Conservation (phyloP, 768 basidiomycete genomes). For the Kwoniella heveanensis region DNA sequence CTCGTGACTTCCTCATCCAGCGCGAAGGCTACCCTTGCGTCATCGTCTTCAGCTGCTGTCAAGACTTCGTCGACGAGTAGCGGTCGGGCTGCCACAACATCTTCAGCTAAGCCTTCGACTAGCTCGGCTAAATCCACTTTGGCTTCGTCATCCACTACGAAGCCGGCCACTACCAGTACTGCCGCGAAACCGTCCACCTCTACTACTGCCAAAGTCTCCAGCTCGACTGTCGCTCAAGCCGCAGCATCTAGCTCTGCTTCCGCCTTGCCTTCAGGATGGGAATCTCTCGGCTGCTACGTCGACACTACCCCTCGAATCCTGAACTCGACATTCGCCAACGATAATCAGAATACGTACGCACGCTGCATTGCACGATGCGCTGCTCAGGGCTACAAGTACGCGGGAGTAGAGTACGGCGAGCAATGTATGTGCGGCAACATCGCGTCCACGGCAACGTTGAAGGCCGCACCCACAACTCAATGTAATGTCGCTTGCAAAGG, state of each 20-base stretch:
- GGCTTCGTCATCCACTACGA: too few relatives aligned
- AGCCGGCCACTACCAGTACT: too few relatives aligned
- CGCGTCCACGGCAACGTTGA: not conserved
- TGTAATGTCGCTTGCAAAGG: constrained; percentile 13
- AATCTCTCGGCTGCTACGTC: constrained; percentile 15
- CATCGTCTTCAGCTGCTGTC: not conserved
- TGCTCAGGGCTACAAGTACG: constrained; percentile 18
- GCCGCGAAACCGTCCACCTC: not conserved
- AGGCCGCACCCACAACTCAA: not conserved
- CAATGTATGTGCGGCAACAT: constrained; percentile 24
- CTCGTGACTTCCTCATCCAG: too few relatives aligned
- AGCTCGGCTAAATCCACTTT: constrained; percentile 1
- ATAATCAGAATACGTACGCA: constrained; percentile 7
- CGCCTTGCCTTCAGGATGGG: constrained; percentile 28
- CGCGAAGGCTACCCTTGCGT: not conserved
- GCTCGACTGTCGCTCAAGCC: constrained; percentile 1
- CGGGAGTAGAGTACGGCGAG: constrained; percentile 24
- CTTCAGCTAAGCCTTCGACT: not conserved
- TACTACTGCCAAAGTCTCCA: constrained; percentile 1
- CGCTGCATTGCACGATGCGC: constrained; percentile 24
- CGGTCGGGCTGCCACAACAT: too few relatives aligned
- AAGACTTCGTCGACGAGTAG: constrained; percentile 5
- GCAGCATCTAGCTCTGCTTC: constrained; percentile 12
- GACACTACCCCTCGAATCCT: constrained; percentile 10
- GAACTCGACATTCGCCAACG: constrained; percentile 2